Conservation (phyloP, 805 yeast species). For the Jamesozyma gamospora region DNA sequence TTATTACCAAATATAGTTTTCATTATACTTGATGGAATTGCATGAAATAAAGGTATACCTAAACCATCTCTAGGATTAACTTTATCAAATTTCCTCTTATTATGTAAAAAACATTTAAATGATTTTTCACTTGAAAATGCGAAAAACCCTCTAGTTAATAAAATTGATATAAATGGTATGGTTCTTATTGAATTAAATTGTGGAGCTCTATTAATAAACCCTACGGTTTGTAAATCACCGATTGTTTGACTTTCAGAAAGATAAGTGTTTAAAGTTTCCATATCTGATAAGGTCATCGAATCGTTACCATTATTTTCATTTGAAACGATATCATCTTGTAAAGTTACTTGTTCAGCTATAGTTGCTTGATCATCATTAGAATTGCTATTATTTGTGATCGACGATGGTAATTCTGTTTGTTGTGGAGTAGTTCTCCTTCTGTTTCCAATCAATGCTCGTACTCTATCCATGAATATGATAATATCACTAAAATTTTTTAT, state of each 20-base stretch:
- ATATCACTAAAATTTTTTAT: too few relatives aligned
- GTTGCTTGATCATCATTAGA: neutral
- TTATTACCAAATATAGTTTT: conserved; percentile 23
- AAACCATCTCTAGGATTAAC: conserved; percentile 16
- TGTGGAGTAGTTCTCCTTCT: neutral
- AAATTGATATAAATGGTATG: conserved; percentile 27
- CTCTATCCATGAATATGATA: conserved; percentile 18
- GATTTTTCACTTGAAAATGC: conserved; percentile 32
- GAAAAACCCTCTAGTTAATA: conserved; percentile 31
- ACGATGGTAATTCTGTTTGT: too few relatives aligned
- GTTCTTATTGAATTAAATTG: conserved; percentile 18
- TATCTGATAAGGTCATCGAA: conserved; percentile 6
- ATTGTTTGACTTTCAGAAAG: conserved; percentile 21
- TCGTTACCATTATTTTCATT: neutral
- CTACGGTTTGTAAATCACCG: conserved; percentile 22
- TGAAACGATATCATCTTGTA: neutral
- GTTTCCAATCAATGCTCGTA: conserved; percentile 7
- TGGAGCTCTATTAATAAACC: conserved; percentile 25
- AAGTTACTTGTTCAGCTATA: neutral
- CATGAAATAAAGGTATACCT: conserved; percentile 32
- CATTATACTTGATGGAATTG: conserved; percentile 21
- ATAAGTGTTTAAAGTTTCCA: conserved; percentile 14
- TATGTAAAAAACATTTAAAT: conserved; percentile 17
- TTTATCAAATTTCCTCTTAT: conserved; percentile 21
- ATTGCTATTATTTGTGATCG: neutral